Evolutionary conservation across 2,329 filamentous ascomycete genomes (phyloP).

Genomic region (Colletotrichum sansevieriae): DNA sequence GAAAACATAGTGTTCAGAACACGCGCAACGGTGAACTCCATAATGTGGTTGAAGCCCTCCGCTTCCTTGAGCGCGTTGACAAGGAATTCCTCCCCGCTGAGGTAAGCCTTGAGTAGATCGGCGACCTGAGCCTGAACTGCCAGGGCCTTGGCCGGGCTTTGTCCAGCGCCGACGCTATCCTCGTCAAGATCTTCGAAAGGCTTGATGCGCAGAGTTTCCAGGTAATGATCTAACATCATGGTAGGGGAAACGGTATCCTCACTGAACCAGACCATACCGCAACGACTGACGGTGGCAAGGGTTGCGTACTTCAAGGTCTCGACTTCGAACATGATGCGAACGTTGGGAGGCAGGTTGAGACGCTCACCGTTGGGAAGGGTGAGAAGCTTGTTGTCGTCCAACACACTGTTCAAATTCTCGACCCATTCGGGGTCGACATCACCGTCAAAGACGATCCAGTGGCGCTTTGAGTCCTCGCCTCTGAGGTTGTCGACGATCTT

Average conservation of each 20-base stretch:
- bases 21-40: slow-evolving; percentile 95
- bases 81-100: slow-evolving; percentile 86
- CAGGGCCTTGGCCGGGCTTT: slow-evolving; percentile 82
- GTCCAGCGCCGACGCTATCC: slow-evolving; percentile 82
- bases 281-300: slow-evolving; percentile 97
- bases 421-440: slow-evolving; percentile 99
- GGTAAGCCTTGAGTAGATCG: slow-evolving; percentile 79
- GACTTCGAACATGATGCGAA: slow-evolving; percentile 99
- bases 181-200: slow-evolving; percentile 97
- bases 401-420: slow-evolving; percentile 98
- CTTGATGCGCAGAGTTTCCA: slow-evolving; percentile 83
- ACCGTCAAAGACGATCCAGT: slow-evolving; percentile 99
- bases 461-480: slow-evolving; percentile 94
- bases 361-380: slow-evolving; percentile 98
- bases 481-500: slow-evolving; percentile 99
- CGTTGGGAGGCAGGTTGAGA: slow-evolving; percentile 92
- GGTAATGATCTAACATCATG: slow-evolving; percentile 94
- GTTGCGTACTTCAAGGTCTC: slow-evolving; percentile 98
- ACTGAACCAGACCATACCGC: slow-evolving; percentile 99
- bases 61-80: slow-evolving; percentile 82
- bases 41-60: slow-evolving; percentile 89
- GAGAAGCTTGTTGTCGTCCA: slow-evolving; percentile 98
- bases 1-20: slow-evolving; percentile 95
- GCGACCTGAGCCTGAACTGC: slow-evolving; percentile 84
- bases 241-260: slow-evolving; percentile 93